Evolutionary conservation across 768 basidiomycete species (phyloP).

Genomic region (Mycena rebaudengoi): DNA sequence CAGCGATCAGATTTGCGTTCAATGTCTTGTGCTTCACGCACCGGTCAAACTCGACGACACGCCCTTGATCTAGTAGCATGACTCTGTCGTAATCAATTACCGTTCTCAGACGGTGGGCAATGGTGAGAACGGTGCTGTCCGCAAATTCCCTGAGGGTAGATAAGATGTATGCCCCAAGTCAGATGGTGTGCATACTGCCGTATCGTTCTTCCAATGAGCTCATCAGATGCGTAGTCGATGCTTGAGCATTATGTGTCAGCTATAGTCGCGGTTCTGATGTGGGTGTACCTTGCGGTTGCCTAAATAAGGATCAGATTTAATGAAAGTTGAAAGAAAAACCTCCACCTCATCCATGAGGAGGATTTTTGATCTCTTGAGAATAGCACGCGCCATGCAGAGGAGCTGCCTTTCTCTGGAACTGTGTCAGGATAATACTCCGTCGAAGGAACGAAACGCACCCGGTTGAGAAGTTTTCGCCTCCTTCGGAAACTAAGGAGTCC

Average conservation of each 20-base stretch:
- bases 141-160: conserved; percentile 67
- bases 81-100: conserved; percentile 87
- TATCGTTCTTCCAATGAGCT: conserved; percentile 83
- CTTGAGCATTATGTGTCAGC: not conserved
- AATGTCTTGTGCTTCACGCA: too few species aligned
- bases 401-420: conserved; percentile 71
- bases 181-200: conserved; percentile 61
- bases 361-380: conserved; percentile 78
- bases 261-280: not conserved
- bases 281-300: conserved; percentile 72
- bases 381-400: conserved; percentile 88
- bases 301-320: conserved; percentile 32
- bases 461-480: conserved; percentile 89
- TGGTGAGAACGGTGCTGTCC: conserved; percentile 82
- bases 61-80: conserved; percentile 80
- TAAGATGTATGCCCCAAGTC: not conserved
- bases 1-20: not conserved
- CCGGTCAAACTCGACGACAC: conserved; percentile 39
- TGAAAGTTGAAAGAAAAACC: not conserved
- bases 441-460: conserved; percentile 54
- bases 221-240: conserved; percentile 62
- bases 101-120: conserved; percentile 80
- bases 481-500: conserved; percentile 79
- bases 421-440: not conserved
- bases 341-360: conserved; percentile 85